A percentile compares a stretch with the other conserved stretches of the same genome.
phyloP scores from a whole-genome alignment of 345 rosid species.

The Populus ilicifolia region DNA sequence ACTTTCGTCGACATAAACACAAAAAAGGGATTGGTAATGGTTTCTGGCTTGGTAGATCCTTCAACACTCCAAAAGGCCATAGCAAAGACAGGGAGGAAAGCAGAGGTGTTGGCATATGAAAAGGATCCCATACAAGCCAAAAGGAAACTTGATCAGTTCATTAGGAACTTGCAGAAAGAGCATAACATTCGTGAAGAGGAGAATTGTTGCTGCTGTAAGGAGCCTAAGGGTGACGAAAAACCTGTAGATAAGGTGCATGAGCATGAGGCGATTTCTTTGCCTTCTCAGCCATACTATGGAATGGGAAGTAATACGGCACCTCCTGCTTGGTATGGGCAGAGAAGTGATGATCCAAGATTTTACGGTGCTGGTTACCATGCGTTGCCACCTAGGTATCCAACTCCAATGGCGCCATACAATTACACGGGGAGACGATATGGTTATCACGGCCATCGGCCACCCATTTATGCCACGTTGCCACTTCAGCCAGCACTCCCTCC shows the following conservation, averaged over 20 bases:
- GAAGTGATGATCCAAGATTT: background rate
- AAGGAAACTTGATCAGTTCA: background rate
- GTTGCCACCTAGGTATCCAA: background rate
- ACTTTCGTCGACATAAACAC: conserved; percentile 10
- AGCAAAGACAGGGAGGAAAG: conserved; percentile 9
- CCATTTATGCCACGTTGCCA: background rate
- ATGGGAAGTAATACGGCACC: background rate
- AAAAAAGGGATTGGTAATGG: conserved; percentile 7
- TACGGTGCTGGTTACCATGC: background rate
- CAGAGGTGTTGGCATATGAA: conserved; percentile 15
- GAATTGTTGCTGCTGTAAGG: background rate
- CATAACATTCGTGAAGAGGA: background rate
- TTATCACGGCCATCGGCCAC: too few species aligned
- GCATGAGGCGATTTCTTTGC: background rate
- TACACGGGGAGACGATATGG: background rate
- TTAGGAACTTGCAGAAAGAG: background rate
- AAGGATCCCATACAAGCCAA: conserved; percentile 4
- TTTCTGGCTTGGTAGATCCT: conserved; percentile 21
- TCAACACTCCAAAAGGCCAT: background rate
- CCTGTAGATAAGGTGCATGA: background rate
- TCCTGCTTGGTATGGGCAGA: background rate
- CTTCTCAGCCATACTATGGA: background rate
- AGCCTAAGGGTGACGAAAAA: background rate
- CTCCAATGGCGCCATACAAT: background rate
- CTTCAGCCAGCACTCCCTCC: background rate